Evolutionary conservation across 345 rosid genomes (phyloP), one percentile per base, ranked within the genome.

Genomic region (Acer negundo): DNA sequence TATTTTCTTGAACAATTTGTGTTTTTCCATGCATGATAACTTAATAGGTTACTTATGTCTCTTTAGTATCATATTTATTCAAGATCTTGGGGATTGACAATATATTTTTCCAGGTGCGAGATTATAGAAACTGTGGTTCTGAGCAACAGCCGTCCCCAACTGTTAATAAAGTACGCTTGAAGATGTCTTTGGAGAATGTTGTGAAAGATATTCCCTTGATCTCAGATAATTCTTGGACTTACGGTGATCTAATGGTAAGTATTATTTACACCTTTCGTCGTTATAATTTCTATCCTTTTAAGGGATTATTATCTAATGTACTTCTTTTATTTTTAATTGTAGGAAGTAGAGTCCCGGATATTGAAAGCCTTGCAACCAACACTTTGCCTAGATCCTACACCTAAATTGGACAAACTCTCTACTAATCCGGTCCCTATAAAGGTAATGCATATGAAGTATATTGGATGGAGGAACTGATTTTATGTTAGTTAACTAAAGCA

Each of bases 301-400:
- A 63, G 49, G 23, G 69, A 3, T 65, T 61, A 46, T 72, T 65
- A 46, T 75, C 53, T 65, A 38, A 23, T 77, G 44, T 73, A 49
- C 62, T 61, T 58, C 17, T 64, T 69, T 76, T 71, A 74, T 42
- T 42, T 75, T 74, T 78, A 22, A 51, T 42, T 82, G 73, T 76
- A 97, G 99, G 99, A 97, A 87, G 97, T 92, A 72, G 97, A 97
- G 84, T 94, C 99, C 59, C 85, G 93, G 82, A 97, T 97, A 84
- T 70, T 97, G 78, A 94, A 89, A 87, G 95, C 97, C 80, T 83
- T 97, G 82, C 97, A 97, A 83, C 99, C 98, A 76, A 86, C 85
- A 56, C 97, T 96, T 82, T 87, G 86, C 85, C 86, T 96, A 72
- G 98, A 96, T 89, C 99, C 98, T 79, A 80, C 84, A 72, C 98